phyloP scores from a whole-genome alignment of 805 yeast genomes.

The Starmerella kuoi region DNA sequence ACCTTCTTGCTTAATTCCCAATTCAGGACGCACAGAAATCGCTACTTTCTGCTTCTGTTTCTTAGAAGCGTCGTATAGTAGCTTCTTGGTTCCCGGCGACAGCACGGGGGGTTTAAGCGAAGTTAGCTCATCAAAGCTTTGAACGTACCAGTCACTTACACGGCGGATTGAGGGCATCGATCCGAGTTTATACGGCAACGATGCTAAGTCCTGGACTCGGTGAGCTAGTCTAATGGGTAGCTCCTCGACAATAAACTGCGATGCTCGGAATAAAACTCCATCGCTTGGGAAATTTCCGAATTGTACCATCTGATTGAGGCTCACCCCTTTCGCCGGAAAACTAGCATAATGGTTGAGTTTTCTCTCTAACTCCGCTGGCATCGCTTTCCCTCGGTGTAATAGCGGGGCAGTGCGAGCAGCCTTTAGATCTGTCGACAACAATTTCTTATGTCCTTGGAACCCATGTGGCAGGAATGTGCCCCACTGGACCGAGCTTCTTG shows the following conservation, averaged over 20 bases:
- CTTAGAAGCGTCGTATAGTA: conserved; percentile 23
- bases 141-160: conserved; percentile 83
- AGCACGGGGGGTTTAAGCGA: conserved; percentile 47
- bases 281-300: conserved; percentile 71
- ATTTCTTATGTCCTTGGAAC: not conserved
- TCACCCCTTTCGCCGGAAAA: conserved; percentile 72
- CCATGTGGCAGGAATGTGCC: not conserved
- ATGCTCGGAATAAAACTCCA: conserved; percentile 69
- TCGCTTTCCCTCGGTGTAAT: conserved; percentile 14
- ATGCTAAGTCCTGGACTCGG: conserved; percentile 71
- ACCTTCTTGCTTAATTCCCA: conserved; percentile 28
- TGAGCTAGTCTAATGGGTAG: conserved; percentile 78
- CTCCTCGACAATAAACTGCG: conserved; percentile 74
- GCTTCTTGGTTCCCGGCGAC: conserved; percentile 29
- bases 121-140: conserved; percentile 70
- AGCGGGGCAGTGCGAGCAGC: conserved; percentile 1
- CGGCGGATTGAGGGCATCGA: conserved; percentile 62
- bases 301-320: conserved; percentile 80
- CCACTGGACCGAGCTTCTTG: not conserved
- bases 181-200: conserved; percentile 61
- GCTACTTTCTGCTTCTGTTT: conserved; percentile 17
- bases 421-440: conserved; percentile 3
- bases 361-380: conserved; percentile 36
- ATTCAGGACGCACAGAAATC: conserved; percentile 20
- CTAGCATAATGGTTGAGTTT: conserved; percentile 53